Base-by-base conservation (phyloP, 2,329 filamentous ascomycete genomes). In the Grosmannia clavigera region DNA sequence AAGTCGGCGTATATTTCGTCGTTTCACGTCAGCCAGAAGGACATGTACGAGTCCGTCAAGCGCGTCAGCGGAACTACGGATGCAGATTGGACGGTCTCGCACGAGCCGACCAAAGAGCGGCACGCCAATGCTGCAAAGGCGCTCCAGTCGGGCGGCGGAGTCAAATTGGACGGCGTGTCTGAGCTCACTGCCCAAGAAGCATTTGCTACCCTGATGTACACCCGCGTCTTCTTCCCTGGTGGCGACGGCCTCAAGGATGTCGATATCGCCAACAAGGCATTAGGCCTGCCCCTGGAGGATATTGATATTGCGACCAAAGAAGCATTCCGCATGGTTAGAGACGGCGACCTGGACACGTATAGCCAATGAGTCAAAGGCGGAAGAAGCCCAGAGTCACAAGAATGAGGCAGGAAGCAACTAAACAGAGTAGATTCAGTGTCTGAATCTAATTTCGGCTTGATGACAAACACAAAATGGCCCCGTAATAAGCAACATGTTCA, bases 41-140 rank as follows among this genome's bases (percentile, higher is more conserved):
- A 88, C 11, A 87, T 88, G 74, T 76, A 88, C 59, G 78, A 79
- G 48, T 78, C 77, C n/a, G 70, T 85, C 14, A 76, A 84, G 65
- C 78, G 79, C 0, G 83, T 84, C 4, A 79, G 80, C 0, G 78
- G 78, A 0, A 82, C 79, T 0, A 78, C 71, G 1, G 80, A 84
- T 48, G 70, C 69, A 0, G 84, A 87, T 65, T 89, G 85, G 85
- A 75, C 67, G 2, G 76, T 88, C 60, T 73, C 67, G 1, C 69
- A 76, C 9, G 77, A 84, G 69, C 65, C 68, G 0, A 70, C 73
- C 1, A 63, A 72, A 50, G 70, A 80, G 67, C 75, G 83, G 27
- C 81, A 76, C 62, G 68, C 72, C 58, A 73, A 78, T 1, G 83
- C 76, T 0, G 62, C 74, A 60, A 74, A 74, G 58, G 68, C 68